These are phyloP conservation scores for Leishmania aethiopica DNA, from an alignment of 208 protist species.

Conservation along the genomic window DNA sequence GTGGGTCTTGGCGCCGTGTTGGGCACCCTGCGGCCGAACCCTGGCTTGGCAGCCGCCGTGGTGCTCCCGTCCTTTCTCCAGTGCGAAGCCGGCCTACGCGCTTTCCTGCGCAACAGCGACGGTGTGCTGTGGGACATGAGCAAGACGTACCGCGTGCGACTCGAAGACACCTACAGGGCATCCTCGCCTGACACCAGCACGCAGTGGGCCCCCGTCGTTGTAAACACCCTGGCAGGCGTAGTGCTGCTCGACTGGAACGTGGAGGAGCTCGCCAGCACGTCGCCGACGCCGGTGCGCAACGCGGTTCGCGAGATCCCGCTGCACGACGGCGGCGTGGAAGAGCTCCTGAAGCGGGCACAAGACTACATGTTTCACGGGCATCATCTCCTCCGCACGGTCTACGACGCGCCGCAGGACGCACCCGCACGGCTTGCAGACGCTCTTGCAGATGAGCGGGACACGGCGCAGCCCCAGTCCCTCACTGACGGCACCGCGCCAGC, in stretches of 20 bases:
- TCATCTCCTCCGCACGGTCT: conserved; percentile 49
- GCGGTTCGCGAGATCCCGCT: conserved; percentile 10
- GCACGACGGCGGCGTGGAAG: conserved; percentile 23
- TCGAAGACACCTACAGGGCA: conserved; percentile 32
- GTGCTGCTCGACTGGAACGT: conserved; percentile 69
- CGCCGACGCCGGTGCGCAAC: conserved; percentile 8
- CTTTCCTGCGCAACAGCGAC: conserved; percentile 56
- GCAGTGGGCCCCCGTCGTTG: conserved; percentile 45
- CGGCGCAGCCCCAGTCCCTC: background rate
- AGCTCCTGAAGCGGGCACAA: conserved; percentile 18
- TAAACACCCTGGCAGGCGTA: conserved; percentile 47
- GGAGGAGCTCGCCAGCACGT: conserved; percentile 10
- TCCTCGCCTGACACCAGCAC: background rate
- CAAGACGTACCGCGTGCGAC: conserved; percentile 33
- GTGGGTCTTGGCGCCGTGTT: conserved; percentile 68
- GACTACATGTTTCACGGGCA: conserved; percentile 46
- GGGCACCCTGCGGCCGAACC: conserved; percentile 70
- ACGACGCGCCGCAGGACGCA: conserved; percentile 33
- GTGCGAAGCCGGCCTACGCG: conserved; percentile 16
- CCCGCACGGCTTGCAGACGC: conserved; percentile 8
- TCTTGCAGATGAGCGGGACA: conserved; percentile 4
- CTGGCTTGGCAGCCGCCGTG: conserved; percentile 24
- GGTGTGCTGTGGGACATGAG: conserved; percentile 60
- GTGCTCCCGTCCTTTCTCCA: conserved; percentile 22
- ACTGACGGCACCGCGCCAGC: conserved; percentile 5